Base-by-base conservation (phyloP, 331 rosid genomes). In the Phaseolus coccineus region DNA sequence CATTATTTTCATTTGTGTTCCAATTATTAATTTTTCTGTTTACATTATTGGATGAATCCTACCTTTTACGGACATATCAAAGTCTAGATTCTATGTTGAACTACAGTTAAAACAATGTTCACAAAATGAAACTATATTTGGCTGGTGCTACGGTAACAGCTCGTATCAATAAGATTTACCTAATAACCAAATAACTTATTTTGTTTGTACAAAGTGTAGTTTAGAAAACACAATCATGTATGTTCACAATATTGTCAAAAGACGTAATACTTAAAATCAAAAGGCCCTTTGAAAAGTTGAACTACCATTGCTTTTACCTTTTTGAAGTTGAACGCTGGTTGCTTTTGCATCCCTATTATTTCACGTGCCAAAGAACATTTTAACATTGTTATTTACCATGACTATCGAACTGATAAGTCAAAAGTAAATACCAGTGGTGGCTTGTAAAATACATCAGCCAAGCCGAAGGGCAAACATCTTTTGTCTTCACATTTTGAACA, bases 101-200 rank as follows among this genome's bases (percentile, higher is more conserved):
- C 10, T 39, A 37, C 30, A 65, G 19, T 19, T 9, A 15, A 65
- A 39, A 39, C 14, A 35, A 16, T 33, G 46, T 16, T 46, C 16
- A 12, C 16, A 11, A 11, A 42, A 46, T 68, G 69, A 68, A 42
- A 58, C 68, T 30, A 19, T 19, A 19, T 19, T 7, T 57, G 46
- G 59, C 51, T 28, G 48, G 24, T 78, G n/a, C 5, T 68, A 50
- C 6, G 15, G 27, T 61, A 27, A 37, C 40, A 10, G 37, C 39
- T 59, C 24, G 11, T 25, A 37, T 7, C 30, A 47, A 14, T 35
- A 37, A 25, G 63, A 76, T 66, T 3, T 3, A 53, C 40, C 12
- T 53, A 74, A 70, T 5, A 70, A 47, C 3, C 39, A 63, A 56
- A 71, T 47, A 79, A 79, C 77, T 79, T 58, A 59, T 69, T 53